phyloP scores from a whole-genome alignment of 306 rosid genomes.

The Vigna nakashimae region DNA sequence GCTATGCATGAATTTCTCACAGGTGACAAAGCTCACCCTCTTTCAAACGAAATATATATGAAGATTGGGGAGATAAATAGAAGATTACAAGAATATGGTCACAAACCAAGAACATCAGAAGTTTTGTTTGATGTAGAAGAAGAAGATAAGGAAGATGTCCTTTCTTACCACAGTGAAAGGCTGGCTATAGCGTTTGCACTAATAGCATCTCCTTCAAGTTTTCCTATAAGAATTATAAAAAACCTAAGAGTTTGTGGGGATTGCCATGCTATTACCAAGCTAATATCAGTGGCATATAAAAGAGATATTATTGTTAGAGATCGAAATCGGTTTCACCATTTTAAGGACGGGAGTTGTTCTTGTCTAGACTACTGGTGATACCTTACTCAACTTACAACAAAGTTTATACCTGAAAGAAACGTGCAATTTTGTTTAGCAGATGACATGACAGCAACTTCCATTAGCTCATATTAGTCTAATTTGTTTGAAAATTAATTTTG shows the following conservation, averaged over 20 bases:
- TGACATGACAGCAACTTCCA: not conserved
- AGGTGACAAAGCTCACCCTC: slow-evolving; percentile 54
- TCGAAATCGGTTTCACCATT: slow-evolving; percentile 55
- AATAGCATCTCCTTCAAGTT: slow-evolving; percentile 42
- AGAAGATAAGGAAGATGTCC: slow-evolving; percentile 55
- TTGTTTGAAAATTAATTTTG: not conserved
- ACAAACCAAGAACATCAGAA: slow-evolving; percentile 51
- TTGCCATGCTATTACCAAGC: slow-evolving; percentile 48
- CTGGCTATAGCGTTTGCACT: slow-evolving; percentile 60
- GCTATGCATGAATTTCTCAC: slow-evolving; percentile 59
- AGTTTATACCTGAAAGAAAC: slow-evolving; percentile 1
- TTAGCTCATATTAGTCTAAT: not conserved
- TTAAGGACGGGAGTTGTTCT: slow-evolving; percentile 54
- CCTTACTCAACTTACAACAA: slow-evolving; percentile 31
- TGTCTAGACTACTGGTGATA: slow-evolving; percentile 51
- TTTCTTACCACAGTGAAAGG: slow-evolving; percentile 59
- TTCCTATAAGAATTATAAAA: slow-evolving; percentile 47
- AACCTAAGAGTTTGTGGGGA: slow-evolving; percentile 59
- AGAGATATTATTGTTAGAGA: slow-evolving; percentile 55
- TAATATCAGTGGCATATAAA: slow-evolving; percentile 46
- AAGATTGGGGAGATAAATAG: slow-evolving; percentile 52
- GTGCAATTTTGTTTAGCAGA: not conserved
- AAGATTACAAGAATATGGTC: slow-evolving; percentile 50
- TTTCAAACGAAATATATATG: slow-evolving; percentile 49
- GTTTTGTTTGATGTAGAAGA: slow-evolving; percentile 59